Base-by-base conservation (phyloP, 2,329 filamentous ascomycete genomes). In the Penicillium hesseltinei region DNA sequence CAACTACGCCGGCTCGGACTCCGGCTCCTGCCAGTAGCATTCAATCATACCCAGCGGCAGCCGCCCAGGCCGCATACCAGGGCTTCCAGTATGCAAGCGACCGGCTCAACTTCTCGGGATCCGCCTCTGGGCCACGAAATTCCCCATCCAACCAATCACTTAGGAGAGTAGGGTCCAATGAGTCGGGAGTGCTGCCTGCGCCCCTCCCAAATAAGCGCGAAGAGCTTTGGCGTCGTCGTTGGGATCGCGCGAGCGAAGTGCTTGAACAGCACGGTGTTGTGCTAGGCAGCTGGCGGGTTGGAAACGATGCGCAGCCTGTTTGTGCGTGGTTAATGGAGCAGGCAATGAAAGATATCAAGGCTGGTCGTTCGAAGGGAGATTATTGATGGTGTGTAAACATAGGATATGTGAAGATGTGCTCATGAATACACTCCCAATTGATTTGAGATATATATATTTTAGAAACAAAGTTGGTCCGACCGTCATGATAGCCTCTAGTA, bases 191-290 rank as follows among this genome's bases (percentile, higher is more conserved):
- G 15, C 68, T 68, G 9, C 69, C 69, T 13, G 62, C 69, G 2
- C 68, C 75, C 0, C 65, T 76, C 2, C 73, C 74, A 4, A 80
- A 76, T 51, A 81, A 79, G 56, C 78, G 78, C 9, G 75, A 81
- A 55, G 79, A 81, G 54, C 65, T 80, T 9, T 81, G 79, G 79
- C 70, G 71, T 42, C 73, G 78, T 27, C 73, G 79, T 33, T 81
- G 79, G 79, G 74, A 73, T 42, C 69, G 77, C 4, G 77, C 79
- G 0, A 74, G 74, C 29, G 73, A 76, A 4, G 72, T 78, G 17
- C 69, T 81, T 36, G 68, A 72, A 2, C 63, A 73, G 6, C 68
- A 75, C 19, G 76, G 75, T 1, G 77, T 81, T 21, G 69, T 78
- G 10, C 62, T 81, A 21, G 69, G 72, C 39, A 77, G 71, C 57